These are phyloP conservation scores for Selaginella moellendorffii DNA, from an alignment of 75 land plant species.

Conservation along the genomic window DNA sequence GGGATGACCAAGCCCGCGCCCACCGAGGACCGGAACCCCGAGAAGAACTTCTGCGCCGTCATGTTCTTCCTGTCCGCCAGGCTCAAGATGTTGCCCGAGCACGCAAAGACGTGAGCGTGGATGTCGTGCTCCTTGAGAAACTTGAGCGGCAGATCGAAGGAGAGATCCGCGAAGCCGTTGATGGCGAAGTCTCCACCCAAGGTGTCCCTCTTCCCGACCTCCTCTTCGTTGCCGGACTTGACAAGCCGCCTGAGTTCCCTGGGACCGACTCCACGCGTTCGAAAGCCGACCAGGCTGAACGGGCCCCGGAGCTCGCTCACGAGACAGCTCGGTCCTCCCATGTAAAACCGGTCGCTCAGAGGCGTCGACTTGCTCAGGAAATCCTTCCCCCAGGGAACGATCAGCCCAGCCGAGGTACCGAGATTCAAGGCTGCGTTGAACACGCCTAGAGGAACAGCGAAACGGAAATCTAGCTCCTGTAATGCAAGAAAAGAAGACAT, in stretches of 20 bases:
- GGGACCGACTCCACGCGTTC: slow-evolving; percentile 73
- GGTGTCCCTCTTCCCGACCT: slow-evolving; percentile 34
- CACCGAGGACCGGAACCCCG: slow-evolving; percentile 45
- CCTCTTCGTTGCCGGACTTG: background rate
- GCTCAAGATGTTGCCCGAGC: slow-evolving; percentile 69
- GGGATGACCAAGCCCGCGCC: slow-evolving; percentile 80
- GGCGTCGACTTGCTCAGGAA: slow-evolving; percentile 43
- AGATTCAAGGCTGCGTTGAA: slow-evolving; percentile 63
- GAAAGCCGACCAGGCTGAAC: slow-evolving; percentile 55
- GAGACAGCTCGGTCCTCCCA: slow-evolving; percentile 71
- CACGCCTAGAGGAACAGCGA: slow-evolving; percentile 73
- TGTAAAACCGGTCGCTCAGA: slow-evolving; percentile 69
- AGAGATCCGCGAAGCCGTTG: slow-evolving; percentile 77
- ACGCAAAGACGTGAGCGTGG: slow-evolving; percentile 68
- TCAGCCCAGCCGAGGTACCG: slow-evolving; percentile 61
- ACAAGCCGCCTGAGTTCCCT: slow-evolving; percentile 36
- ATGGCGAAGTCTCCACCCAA: slow-evolving; percentile 87
- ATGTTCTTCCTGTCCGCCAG: slow-evolving; percentile 28
- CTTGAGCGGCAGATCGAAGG: slow-evolving; percentile 77
- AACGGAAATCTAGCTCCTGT: slow-evolving; percentile 87
- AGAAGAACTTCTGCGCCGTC: slow-evolving; percentile 34
- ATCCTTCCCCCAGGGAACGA: slow-evolving; percentile 70
- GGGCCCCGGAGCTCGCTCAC: slow-evolving; percentile 69
- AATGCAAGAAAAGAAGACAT: background rate
- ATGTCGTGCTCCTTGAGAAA: slow-evolving; percentile 59